Evolutionary conservation across 192 early-diverging fungal species (phyloP), one percentile per base, ranked within the genome.

Genomic region (Phlyctochytrium arcticum): DNA sequence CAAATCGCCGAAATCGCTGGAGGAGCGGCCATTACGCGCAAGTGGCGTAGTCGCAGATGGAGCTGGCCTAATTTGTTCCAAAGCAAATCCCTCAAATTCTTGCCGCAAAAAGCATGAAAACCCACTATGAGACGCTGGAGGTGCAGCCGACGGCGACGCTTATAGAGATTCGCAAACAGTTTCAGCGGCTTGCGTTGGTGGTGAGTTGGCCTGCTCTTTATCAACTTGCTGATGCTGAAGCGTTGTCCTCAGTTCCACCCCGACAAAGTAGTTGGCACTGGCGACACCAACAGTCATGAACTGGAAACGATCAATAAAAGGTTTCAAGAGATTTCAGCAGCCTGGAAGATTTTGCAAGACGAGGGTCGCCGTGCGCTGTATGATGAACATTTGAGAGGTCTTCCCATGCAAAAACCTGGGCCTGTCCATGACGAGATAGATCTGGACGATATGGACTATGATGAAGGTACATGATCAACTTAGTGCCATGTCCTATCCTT

Each of bases 401-500:
- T 56, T 60, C 49, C 55, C 48, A 62, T 58, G 71, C 23, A 69
- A 68, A 39, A 62, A 75, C 19, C 65, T 10, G 86, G 81, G 12
- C 80, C 83, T 3, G 83, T 91, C 34, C 82, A 89, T 59, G 85
- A 79, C 34, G 88, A 90, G 31, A 75, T 92, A 24, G 89, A 91
- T 70, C 60, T 92, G 57, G 90, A 92, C 59, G 88, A 90, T 26
- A 90, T 92, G 90, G 85, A 85, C 2, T 89, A 81, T 39, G 75
- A 88, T 51, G 81, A 87, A 60, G 72, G 76, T 37, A 50, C 4
- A 8, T 5, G 15, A 9, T n/a, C n/a, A n/a, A n/a, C n/a, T n/a
- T n/a, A n/a, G n/a, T n/a, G n/a, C n/a, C n/a, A n/a, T n/a, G n/a
- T n/a, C n/a, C n/a, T n/a, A n/a, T n/a, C n/a, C n/a, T n/a, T n/a